Evolutionary conservation across 768 basidiomycete genomes (phyloP).

Genomic region (Pleurotus djamor): DNA sequence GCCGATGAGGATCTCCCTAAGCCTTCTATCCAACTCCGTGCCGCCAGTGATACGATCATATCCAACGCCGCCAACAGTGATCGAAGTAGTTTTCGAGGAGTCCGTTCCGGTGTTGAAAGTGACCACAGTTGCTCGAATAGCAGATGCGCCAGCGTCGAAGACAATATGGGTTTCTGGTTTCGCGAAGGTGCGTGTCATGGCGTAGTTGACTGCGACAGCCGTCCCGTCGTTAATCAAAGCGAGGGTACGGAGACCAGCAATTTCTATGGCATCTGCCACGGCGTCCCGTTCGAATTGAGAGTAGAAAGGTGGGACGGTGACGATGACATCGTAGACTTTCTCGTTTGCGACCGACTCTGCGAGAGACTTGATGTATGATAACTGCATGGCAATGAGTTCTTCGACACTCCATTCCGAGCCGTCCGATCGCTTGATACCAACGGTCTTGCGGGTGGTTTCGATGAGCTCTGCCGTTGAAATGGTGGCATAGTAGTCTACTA

Average conservation of each 20-base stretch:
- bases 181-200: constrained; percentile 91
- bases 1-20: constrained; percentile 78
- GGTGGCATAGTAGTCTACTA: constrained; percentile 54
- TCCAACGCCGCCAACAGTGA: constrained; percentile 79
- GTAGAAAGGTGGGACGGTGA: constrained; percentile 91
- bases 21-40: constrained; percentile 77
- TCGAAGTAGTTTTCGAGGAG: constrained; percentile 56
- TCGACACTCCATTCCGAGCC: constrained; percentile 78
- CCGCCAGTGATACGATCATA: constrained; percentile 79
- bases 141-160: constrained; percentile 90
- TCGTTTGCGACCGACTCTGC: constrained; percentile 79
- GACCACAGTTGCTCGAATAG: constrained; percentile 76
- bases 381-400: constrained; percentile 92
- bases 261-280: constrained; percentile 87
- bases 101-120: constrained; percentile 59
- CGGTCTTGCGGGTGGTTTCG: constrained; percentile 58
- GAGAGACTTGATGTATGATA: constrained; percentile 85
- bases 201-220: constrained; percentile 96
- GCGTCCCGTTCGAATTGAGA: constrained; percentile 91
- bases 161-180: constrained; percentile 83
- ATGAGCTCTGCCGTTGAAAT: constrained; percentile 53
- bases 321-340: constrained; percentile 77
- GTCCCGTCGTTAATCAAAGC: constrained; percentile 91
- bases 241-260: constrained; percentile 82
- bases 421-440: constrained; percentile 56